These are phyloP conservation scores for Cyclotella kingstonii DNA, from an alignment of 108 stramenopile genomes.

Conservation along the genomic window DNA sequence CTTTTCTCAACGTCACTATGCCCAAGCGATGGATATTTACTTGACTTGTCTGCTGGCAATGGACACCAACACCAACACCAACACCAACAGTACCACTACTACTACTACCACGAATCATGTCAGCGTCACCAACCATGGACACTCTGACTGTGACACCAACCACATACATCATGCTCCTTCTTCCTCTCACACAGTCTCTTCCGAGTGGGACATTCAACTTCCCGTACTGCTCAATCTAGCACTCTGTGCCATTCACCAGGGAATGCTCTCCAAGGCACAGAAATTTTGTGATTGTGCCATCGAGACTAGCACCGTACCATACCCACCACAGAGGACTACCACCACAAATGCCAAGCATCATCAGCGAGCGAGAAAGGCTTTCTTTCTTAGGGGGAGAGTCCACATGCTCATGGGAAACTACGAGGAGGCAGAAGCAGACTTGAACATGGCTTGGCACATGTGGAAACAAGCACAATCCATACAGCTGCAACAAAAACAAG, in stretches of 20 bases:
- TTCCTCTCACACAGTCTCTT: not conserved
- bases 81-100: not conserved
- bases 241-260: conserved; percentile 72
- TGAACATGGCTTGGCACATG: conserved; percentile 44
- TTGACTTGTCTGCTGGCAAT: conserved; percentile 81
- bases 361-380: conserved; percentile 48
- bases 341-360: no score
- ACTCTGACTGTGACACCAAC: no score
- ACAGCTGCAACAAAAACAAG: no score
- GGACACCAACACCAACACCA: conserved; percentile 10
- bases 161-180: no score
- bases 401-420: conserved; percentile 69
- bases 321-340: no score
- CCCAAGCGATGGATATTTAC: conserved; percentile 84
- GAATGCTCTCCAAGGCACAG: conserved; percentile 73
- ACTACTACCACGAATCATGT: not conserved
- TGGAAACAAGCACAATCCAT: no score
- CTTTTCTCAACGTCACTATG: conserved; percentile 56
- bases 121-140: not conserved
- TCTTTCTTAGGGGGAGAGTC: conserved; percentile 72
- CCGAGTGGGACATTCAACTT: conserved; percentile 51
- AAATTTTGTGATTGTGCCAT: conserved; percentile 75
- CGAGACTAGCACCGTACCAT: no score
- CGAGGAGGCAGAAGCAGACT: conserved; percentile 48
- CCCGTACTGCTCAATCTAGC: conserved; percentile 85